Conservation (phyloP, 78 protist genomes). For the Tieghemostelium lacteum region DNA sequence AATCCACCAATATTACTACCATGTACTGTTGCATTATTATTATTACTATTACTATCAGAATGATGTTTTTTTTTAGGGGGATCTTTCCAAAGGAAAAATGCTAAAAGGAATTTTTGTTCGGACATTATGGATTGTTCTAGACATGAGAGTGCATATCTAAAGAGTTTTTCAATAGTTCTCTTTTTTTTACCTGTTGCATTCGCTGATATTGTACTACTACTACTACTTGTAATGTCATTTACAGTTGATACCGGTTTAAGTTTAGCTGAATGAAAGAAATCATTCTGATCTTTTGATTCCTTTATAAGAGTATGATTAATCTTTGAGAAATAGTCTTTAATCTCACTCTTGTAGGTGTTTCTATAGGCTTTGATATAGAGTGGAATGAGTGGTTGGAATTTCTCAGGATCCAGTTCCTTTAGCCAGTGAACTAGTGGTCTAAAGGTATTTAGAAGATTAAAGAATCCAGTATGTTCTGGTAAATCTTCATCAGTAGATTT, state of each 20-base stretch:
- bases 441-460: not conserved
- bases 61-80: constrained; percentile 26
- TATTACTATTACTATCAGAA: too few species aligned
- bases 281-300: constrained; percentile 70
- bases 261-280: constrained; percentile 39
- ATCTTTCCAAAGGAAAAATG: constrained; percentile 34
- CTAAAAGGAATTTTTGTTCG: constrained; percentile 39
- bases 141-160: constrained; percentile 29
- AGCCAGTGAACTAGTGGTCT: constrained; percentile 70
- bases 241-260: too few species aligned
- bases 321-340: constrained; percentile 38
- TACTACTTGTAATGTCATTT: too few species aligned
- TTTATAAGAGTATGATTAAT: constrained; percentile 4
- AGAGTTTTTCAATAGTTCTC: constrained; percentile 41
- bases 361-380: constrained; percentile 54
- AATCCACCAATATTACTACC: not conserved
- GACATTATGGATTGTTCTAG: constrained; percentile 30
- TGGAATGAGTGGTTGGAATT: constrained; percentile 32
- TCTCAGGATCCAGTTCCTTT: constrained; percentile 61
- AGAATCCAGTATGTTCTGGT: constrained; percentile 20
- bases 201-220: not conserved
- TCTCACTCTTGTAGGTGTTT: constrained; percentile 44
- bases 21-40: too few species aligned
- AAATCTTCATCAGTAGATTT: not conserved
- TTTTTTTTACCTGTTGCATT: constrained; percentile 19